Base-by-base conservation (phyloP, 805 yeast species). In the Candida pseudoglaebosa region DNA sequence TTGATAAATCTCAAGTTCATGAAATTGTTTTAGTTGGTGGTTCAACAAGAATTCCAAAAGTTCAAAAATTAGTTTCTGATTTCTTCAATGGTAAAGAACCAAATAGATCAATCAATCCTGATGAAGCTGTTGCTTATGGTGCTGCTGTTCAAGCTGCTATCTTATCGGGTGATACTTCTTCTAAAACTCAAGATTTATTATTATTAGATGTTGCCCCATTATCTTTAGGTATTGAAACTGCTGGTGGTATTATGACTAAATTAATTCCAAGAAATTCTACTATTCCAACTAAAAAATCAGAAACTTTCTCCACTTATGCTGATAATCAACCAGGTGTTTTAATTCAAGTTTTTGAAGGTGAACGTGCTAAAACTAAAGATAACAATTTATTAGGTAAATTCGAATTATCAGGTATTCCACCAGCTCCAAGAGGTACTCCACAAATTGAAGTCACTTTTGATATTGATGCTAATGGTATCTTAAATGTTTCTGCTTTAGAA, bases 221-320 rank as follows among this genome's bases (percentile, higher is more conserved):
- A 65, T 90, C 97, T 40, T 69, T 89, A 57, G 98, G 98, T 82
- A 89, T 90, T 71, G 97, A 90, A 77, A 90, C 96, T 53, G 96
- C 96, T 59, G 97, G 98, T 78, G 97, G 97, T 81, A 90, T 89
- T 72, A 89, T 90, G 95, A 90, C 96, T 68, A 87, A 87, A 75
- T 82, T 90, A 73, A 90, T 91, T 60, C 96, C 96, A 75, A 85
- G 99, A 80, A 91, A 91, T 85, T 84, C 96, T 41, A 88, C 96
- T 46, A 88, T 90, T 55, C 98, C 98, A 71, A 86, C 96, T 69
- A 89, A 89, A 82, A 90, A 90, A 77, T 87, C 96, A 30, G 96
- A 89, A 77, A 82, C 85, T 50, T 90, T 90, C 84, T 87, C 96
- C 48, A 90, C 98, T 50, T 87, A 86, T 65, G 91, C 96, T 56